Conservation (phyloP, 2,329 filamentous ascomycete species). For the Pezicula neosporulosa region DNA sequence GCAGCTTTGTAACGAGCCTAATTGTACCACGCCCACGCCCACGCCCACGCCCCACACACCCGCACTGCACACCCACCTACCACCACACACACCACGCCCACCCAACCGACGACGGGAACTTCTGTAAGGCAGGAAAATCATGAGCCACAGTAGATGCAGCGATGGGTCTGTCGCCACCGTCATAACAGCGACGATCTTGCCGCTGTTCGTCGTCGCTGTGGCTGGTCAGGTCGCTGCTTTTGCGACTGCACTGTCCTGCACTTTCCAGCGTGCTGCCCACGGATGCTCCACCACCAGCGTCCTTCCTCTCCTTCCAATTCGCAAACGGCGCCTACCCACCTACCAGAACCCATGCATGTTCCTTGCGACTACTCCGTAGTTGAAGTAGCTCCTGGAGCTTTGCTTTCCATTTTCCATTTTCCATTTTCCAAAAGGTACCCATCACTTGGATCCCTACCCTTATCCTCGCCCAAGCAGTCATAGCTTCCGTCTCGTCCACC, state of each 20-base stretch:
- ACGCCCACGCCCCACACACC: too few relatives aligned
- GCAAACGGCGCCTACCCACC: too few relatives aligned
- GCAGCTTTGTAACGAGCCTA: too few relatives aligned
- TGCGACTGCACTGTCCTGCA: background rate
- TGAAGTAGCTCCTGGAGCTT: background rate
- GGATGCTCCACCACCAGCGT: background rate
- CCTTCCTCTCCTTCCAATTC: too few relatives aligned
- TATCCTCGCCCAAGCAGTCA: background rate
- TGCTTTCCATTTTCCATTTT: background rate
- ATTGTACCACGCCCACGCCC: too few relatives aligned
- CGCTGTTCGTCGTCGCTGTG: conserved; percentile 9
- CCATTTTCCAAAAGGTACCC: background rate
- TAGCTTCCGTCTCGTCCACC: conserved; percentile 1
- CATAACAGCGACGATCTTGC: conserved; percentile 3
- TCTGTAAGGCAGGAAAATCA: too few relatives aligned
- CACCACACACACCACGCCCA: too few relatives aligned
- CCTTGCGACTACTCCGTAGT: too few relatives aligned
- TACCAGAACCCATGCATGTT: too few relatives aligned
- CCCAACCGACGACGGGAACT: too few relatives aligned
- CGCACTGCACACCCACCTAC: too few relatives aligned
- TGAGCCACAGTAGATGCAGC: background rate
- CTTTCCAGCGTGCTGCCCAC: too few relatives aligned
- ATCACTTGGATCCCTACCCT: background rate
- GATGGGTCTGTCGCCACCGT: conserved; percentile 3
- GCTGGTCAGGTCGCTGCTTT: conserved; percentile 4